Conservation (phyloP, 2,329 filamentous ascomycete species). For the Penicillium sp. region DNA sequence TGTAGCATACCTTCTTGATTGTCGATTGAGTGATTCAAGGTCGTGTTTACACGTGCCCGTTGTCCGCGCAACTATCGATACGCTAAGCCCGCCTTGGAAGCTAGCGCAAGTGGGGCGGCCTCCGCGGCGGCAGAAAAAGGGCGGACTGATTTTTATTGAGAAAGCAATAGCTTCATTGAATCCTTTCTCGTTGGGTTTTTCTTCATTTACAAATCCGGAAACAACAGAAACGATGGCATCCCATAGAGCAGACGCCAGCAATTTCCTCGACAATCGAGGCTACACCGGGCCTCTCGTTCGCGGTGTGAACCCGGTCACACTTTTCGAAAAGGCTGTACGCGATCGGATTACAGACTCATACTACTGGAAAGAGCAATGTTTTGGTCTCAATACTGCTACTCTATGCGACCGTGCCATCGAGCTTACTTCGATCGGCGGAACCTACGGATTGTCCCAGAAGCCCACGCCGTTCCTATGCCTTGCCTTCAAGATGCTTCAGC, state of each 20-base stretch:
- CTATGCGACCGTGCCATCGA: conserved; percentile 86
- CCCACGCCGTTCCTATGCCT: conserved; percentile 89
- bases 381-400: conserved; percentile 78
- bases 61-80: conserved; percentile 15
- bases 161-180: not conserved
- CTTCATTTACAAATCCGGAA: not conserved
- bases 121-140: not conserved
- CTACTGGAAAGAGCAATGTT: conserved; percentile 99
- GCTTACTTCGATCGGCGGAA: conserved; percentile 80
- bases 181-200: not conserved
- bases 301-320: conserved; percentile 88
- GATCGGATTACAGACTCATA: conserved; percentile 94
- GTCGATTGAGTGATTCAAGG: not conserved
- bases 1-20: not conserved
- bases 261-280: conserved; percentile 84
- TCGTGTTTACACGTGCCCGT: conserved; percentile 12
- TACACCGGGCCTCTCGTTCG: conserved; percentile 72
- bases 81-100: conserved; percentile 57
- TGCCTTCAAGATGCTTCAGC: conserved; percentile 88
- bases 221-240: conserved; percentile 35
- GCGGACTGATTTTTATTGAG: not conserved
- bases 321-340: conserved; percentile 91
- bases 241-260: conserved; percentile 72
- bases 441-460: conserved; percentile 76
- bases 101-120: conserved; percentile 58